Conservation (phyloP, 371 early-diverging fungal species). For the Apophysomyces trapeziformis region DNA sequence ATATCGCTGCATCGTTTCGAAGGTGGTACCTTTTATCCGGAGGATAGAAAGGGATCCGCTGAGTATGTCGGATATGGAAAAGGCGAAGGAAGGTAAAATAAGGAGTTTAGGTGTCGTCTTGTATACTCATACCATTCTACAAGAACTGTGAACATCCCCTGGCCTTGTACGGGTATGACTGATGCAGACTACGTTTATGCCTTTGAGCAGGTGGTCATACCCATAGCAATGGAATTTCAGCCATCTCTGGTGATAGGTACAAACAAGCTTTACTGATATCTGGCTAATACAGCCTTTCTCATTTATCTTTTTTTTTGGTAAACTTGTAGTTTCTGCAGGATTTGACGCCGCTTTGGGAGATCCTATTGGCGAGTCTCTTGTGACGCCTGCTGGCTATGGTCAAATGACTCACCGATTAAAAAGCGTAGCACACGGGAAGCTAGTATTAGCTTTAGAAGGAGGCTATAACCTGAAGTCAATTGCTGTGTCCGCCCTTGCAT, state of each 20-base stretch:
- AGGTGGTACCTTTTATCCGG: slow-evolving; percentile 79
- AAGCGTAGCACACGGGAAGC: slow-evolving; percentile 68
- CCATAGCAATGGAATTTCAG: slow-evolving; percentile 80
- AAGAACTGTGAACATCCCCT: slow-evolving; percentile 90
- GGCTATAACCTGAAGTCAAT: slow-evolving; percentile 84
- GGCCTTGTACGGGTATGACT: slow-evolving; percentile 76
- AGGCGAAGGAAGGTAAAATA: slow-evolving; percentile 70
- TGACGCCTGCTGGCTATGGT: slow-evolving; percentile 85
- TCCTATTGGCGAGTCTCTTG: slow-evolving; percentile 81
- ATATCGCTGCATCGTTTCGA: slow-evolving; percentile 89
- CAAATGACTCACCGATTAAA: slow-evolving; percentile 86
- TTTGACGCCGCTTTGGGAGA: slow-evolving; percentile 92
- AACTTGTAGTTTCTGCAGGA: slow-evolving; percentile 75
- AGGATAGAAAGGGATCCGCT: slow-evolving; percentile 54
- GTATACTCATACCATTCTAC: neutral
- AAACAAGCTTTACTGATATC: slow-evolving; percentile 1
- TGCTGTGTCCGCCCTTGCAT: slow-evolving; percentile 76
- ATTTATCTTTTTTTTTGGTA: neutral
- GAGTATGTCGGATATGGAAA: slow-evolving; percentile 62
- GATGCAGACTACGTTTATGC: slow-evolving; percentile 90
- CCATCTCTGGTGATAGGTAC: slow-evolving; percentile 84
- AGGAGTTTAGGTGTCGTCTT: neutral
- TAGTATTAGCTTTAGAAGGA: slow-evolving; percentile 83
- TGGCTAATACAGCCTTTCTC: neutral
- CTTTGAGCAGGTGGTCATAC: slow-evolving; percentile 79